Conservation (phyloP, 768 basidiomycete species). For the Leucosporidium creatinivorum region DNA sequence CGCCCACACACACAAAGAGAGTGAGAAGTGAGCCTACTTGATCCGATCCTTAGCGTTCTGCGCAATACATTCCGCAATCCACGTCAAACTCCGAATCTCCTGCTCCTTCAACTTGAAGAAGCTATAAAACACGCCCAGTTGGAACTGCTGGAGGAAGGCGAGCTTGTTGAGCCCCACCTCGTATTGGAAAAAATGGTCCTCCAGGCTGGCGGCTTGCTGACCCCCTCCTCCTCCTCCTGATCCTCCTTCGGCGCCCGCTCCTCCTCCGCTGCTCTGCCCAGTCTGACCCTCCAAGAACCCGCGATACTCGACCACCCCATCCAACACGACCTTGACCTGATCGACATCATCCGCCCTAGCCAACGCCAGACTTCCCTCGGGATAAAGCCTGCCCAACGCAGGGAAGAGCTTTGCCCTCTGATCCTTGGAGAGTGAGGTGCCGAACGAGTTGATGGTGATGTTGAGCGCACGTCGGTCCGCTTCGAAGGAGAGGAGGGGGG, state of each 20-base stretch:
- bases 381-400: conserved; percentile 83
- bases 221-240: conserved; percentile 36
- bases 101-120: conserved; percentile 60
- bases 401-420: conserved; percentile 91
- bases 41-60: conserved; percentile 66
- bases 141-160: conserved; percentile 94
- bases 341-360: conserved; percentile 93
- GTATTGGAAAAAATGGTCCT: conserved; percentile 85
- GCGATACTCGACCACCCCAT: conserved; percentile 81
- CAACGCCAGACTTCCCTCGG: conserved; percentile 88
- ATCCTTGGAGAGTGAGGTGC: conserved; percentile 89
- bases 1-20: neutral
- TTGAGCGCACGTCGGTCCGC: conserved; percentile 95
- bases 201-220: conserved; percentile 55
- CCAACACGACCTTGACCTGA: conserved; percentile 77
- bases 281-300: conserved; percentile 62
- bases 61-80: conserved; percentile 75
- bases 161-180: conserved; percentile 93
- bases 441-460: conserved; percentile 98
- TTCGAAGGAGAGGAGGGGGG: conserved; percentile 84
- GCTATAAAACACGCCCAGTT: conserved; percentile 71
- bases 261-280: conserved; percentile 34
- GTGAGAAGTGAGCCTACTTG: conserved; percentile 1
- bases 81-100: conserved; percentile 46
- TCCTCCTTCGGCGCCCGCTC: conserved; percentile 38